These are phyloP conservation scores for Triticum dicoccoides DNA, from an alignment of 176 grass and related monocot species.

Conservation along the genomic window DNA sequence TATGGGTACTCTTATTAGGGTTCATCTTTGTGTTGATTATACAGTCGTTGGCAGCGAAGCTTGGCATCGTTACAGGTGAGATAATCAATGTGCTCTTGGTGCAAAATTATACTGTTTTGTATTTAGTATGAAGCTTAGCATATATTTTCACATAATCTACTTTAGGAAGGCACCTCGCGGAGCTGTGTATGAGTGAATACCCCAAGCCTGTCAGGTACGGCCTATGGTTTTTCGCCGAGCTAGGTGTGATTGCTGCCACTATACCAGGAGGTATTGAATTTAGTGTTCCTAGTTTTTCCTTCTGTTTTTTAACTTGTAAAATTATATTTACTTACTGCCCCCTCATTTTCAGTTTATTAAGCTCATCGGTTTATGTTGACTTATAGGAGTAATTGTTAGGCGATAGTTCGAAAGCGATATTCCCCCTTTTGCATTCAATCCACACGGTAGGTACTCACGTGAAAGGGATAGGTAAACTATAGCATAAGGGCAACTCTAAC, in stretches of 20 bases:
- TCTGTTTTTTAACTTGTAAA: neutral
- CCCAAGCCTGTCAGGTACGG: slow-evolving; percentile 59
- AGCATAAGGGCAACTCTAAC: neutral
- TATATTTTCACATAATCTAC: neutral
- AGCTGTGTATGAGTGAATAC: slow-evolving; percentile 67
- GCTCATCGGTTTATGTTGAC: neutral
- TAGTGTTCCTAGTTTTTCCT: neutral
- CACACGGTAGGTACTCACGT: neutral
- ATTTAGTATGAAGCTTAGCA: slow-evolving; percentile 20
- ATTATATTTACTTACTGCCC: neutral
- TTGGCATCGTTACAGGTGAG: slow-evolving; percentile 80
- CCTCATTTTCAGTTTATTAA: neutral
- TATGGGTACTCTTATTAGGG: slow-evolving; percentile 79
- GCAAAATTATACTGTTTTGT: neutral
- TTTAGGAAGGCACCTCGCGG: slow-evolving; percentile 74
- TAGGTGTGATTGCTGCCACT: slow-evolving; percentile 71
- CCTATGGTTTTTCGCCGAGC: slow-evolving; percentile 62
- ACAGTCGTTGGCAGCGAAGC: slow-evolving; percentile 71
- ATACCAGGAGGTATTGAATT: slow-evolving; percentile 65
- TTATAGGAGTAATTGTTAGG: neutral
- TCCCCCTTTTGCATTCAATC: neutral
- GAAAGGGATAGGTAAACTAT: neutral
- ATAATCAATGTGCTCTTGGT: neutral
- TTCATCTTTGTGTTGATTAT: slow-evolving; percentile 75
- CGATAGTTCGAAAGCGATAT: neutral